These are phyloP conservation scores for Cordyceps militaris DNA, from an alignment of 2,329 filamentous ascomycete species.

Conservation along the genomic window DNA sequence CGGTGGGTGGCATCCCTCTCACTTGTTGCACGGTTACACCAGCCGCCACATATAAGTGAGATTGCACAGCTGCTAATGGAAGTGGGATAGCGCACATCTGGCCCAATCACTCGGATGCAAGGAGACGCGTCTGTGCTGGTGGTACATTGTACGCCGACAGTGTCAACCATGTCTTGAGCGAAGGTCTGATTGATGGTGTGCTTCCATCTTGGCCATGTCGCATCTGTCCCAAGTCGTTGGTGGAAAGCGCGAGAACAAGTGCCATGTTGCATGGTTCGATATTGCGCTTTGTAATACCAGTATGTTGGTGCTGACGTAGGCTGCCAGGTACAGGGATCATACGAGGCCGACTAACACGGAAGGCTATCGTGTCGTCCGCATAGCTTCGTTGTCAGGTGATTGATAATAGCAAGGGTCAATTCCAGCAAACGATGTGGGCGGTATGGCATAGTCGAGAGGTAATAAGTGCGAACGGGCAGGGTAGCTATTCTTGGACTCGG, in stretches of 20 bases:
- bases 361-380: slow-evolving; percentile 5
- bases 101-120: no score
- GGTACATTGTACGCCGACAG: not conserved
- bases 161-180: not conserved
- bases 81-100: no score
- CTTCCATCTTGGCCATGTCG: no score
- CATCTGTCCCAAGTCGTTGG: no score
- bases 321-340: not conserved
- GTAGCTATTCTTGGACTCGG: not conserved
- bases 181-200: no score
- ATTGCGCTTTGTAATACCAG: no score
- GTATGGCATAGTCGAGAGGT: not conserved
- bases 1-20: not conserved
- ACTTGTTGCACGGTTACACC: not conserved
- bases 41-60: not conserved
- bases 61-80: no score
- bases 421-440: no score
- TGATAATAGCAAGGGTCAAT: not conserved
- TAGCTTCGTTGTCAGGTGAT: slow-evolving; percentile 11
- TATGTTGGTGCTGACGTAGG: not conserved
- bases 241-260: no score
- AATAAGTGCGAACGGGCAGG: not conserved
- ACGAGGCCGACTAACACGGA: not conserved
- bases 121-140: no score
- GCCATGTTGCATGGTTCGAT: no score